Conservation (phyloP, 2,329 filamentous ascomycete genomes). For the Teratosphaeria zuluensis region DNA sequence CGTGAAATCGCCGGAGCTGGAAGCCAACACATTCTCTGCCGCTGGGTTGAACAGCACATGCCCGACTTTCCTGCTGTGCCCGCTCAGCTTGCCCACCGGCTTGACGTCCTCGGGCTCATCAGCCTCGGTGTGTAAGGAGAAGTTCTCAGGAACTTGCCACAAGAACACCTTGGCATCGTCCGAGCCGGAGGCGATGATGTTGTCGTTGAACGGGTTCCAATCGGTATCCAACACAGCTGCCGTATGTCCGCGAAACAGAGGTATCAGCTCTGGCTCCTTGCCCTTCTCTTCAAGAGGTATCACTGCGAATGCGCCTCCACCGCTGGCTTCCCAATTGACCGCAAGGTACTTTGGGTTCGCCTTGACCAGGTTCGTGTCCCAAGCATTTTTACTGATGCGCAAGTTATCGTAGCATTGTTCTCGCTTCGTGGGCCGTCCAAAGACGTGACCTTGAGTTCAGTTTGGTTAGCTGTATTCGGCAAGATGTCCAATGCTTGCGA, state of each 20-base stretch:
- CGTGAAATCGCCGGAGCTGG: slow-evolving; percentile 86
- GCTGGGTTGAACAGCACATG: slow-evolving; percentile 97
- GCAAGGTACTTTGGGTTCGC: slow-evolving; percentile 92
- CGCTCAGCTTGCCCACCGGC: slow-evolving; percentile 70
- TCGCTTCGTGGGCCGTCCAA: slow-evolving; percentile 89
- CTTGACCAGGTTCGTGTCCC: slow-evolving; percentile 98
- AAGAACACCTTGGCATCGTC: slow-evolving; percentile 96
- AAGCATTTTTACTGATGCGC: slow-evolving; percentile 94
- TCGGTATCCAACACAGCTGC: slow-evolving; percentile 94
- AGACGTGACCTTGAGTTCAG: slow-evolving; percentile 76
- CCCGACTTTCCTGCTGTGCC: slow-evolving; percentile 92
- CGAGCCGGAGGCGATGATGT: slow-evolving; percentile 81
- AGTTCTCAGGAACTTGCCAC: slow-evolving; percentile 86
- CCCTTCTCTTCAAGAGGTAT: slow-evolving; percentile 84
- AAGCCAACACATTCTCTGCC: slow-evolving; percentile 90
- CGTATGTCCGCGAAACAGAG: slow-evolving; percentile 92
- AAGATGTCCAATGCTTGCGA: slow-evolving; percentile 7
- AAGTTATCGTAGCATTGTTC: slow-evolving; percentile 98
- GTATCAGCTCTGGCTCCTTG: slow-evolving; percentile 83
- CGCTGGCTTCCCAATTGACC: slow-evolving; percentile 96
- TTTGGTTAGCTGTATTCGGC: slow-evolving; percentile 10
- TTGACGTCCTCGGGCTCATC: slow-evolving; percentile 75
- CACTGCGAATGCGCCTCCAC: slow-evolving; percentile 92
- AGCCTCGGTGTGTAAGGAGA: slow-evolving; percentile 71
- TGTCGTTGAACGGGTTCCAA: slow-evolving; percentile 97